phyloP scores from a whole-genome alignment of 495 filamentous ascomycete genomes.

The Penicillium samsonianum region DNA sequence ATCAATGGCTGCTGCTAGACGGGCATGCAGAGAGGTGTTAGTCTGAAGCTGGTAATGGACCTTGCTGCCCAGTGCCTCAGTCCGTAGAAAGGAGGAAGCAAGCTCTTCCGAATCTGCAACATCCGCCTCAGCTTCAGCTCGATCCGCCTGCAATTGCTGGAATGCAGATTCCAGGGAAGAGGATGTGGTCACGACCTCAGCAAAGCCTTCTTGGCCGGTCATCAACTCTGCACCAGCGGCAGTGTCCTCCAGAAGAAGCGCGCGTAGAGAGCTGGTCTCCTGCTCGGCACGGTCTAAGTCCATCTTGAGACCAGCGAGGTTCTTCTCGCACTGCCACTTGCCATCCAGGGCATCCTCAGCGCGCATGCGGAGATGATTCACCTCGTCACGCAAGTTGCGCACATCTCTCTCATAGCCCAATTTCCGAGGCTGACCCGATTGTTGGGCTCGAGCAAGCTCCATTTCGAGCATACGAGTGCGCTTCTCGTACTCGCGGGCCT shows the following conservation, averaged over 20 bases:
- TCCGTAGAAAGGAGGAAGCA: constrained; percentile 66
- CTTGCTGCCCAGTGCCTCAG: constrained; percentile 73
- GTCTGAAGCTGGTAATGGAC: constrained; percentile 75
- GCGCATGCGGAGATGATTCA: constrained; percentile 78
- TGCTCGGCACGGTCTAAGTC: constrained; percentile 94
- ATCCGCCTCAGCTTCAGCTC: constrained; percentile 64
- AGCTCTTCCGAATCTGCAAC: constrained; percentile 68
- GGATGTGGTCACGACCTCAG: constrained; percentile 59
- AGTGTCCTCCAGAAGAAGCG: constrained; percentile 83
- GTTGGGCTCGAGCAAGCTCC: constrained; percentile 73
- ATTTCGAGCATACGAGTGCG: constrained; percentile 71
- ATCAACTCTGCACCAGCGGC: constrained; percentile 55
- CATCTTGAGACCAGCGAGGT: constrained; percentile 89
- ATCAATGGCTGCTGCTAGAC: constrained; percentile 82
- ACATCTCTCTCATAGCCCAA: constrained; percentile 84
- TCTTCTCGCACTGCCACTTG: constrained; percentile 96
- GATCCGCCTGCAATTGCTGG: constrained; percentile 75
- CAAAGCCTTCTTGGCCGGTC: constrained; percentile 47
- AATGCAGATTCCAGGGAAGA: constrained; percentile 78
- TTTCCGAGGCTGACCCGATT: constrained; percentile 64
- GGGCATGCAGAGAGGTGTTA: constrained; percentile 71
- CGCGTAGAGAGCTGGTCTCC: constrained; percentile 79
- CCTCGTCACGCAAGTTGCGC: constrained; percentile 72
- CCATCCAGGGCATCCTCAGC: constrained; percentile 95
- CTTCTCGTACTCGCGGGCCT: constrained; percentile 78